Evolutionary conservation across 768 basidiomycete genomes (phyloP), one percentile per base, ranked within the genome.

Genomic region (Rickenella mellea): DNA sequence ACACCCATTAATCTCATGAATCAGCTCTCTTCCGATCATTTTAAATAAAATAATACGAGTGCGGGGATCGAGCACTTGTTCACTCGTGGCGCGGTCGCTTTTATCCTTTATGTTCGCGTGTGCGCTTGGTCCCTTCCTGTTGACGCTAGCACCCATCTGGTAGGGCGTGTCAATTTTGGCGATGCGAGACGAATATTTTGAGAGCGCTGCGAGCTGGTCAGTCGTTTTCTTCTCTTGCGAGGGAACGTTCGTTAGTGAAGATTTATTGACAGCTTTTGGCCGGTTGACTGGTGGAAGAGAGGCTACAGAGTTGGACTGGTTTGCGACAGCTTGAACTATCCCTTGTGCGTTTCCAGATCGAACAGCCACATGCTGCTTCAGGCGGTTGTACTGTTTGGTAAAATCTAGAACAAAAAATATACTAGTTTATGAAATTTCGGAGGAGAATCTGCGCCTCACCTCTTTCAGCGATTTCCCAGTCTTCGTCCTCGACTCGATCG

Each of bases 351-450:
- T 76, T 2, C 87, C 85, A 14, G 77, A 76, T 27, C 80, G 80
- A 5, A 90, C 83, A 17, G 85, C 86, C 43, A 88, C 81, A 58
- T 97, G 89, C 58, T 97, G 93, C 39, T 85, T 70, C 24, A 98
- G 69, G 19, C 96, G 83, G 64, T 98, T 98, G 64, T 87, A 99
- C 54, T 97, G 92, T 63, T 98, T 98, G 26, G 96, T 98, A 54
- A 99, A 97, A 65, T 99, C 96, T 96, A 58, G n/a, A n/a, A n/a
- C n/a, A n/a, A n/a, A n/a, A 39, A 47, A 44, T 41, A 46, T 51
- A 46, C 30, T 43, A 41, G 12, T 49, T 24, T 7, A 27, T 12
- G 35, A 27, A 28, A n/a, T 27, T 17, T 3, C 41, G 20, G 37
- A 40, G 26, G n/a, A 43, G 38, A 30, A 22, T 44, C 9, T n/a